Evolutionary conservation across 2,329 filamentous ascomycete genomes (phyloP), one percentile per base, ranked within the genome.

Genomic region (Fusarium anguioides): DNA sequence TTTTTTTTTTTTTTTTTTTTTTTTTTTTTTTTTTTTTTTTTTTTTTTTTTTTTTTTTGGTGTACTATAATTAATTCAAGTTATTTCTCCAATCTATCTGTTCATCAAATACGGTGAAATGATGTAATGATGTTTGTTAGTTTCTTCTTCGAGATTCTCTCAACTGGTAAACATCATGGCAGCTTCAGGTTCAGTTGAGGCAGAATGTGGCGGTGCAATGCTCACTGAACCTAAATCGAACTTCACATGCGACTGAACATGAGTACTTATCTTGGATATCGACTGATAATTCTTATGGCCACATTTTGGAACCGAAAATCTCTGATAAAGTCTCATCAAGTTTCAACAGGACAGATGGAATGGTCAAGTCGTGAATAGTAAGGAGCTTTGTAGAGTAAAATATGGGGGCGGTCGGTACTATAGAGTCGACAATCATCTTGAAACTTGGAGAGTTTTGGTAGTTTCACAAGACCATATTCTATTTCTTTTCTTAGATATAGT

Each of bases 11-110:
- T n/a, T n/a, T n/a, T n/a, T n/a, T n/a, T n/a, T n/a, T n/a, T n/a
- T n/a, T n/a, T n/a, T n/a, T n/a, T n/a, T n/a, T n/a, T n/a, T n/a
- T n/a, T n/a, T n/a, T n/a, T n/a, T n/a, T n/a, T n/a, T n/a, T n/a
- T n/a, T 35, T 63, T 58, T 36, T 42, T 59, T 64, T 59, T 36
- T 36, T 52, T 64, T 59, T 35, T 29, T 15, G 23, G 18, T 17
- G n/a, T 33, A 23, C 23, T 27, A 33, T 20, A 23, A 26, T 18
- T 6, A 18, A 18, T 15, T 21, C 18, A 26, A 29, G 17, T 15
- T 39, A 41, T 42, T 42, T 29, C 21, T 53, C 45, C 55, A 54
- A 53, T 60, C 5, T 26, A 23, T 41, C 39, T 26, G 33, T 18
- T 26, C 6, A 55, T 33, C 35, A 35, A 36, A 31, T 11, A 41